Evolutionary conservation across 1,284 basidiomycete genomes (phyloP).

Genomic region (Ganoderma lucidum): DNA sequence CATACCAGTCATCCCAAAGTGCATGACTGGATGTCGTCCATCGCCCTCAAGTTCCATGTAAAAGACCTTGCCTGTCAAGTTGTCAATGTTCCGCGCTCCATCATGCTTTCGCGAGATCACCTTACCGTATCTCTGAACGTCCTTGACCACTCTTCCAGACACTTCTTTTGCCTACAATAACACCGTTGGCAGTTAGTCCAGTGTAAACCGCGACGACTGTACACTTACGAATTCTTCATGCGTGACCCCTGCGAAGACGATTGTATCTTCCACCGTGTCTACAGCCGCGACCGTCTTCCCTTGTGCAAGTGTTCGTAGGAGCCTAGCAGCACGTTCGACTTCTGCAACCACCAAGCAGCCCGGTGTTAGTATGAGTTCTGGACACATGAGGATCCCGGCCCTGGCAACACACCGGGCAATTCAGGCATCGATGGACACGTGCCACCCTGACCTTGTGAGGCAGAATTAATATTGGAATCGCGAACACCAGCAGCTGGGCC

Average conservation of each 20-base stretch:
- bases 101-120: background rate
- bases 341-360: slow-evolving; percentile 49
- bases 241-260: slow-evolving; percentile 72
- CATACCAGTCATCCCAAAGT: slow-evolving; percentile 89
- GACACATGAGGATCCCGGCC: too few relatives aligned
- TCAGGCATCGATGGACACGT: slow-evolving; percentile 3
- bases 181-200: background rate
- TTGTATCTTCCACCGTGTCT: slow-evolving; percentile 69
- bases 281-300: slow-evolving; percentile 68
- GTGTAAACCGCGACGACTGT: too few relatives aligned
- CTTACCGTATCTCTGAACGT: slow-evolving; percentile 71
- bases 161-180: slow-evolving; percentile 62
- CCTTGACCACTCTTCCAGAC: slow-evolving; percentile 62
- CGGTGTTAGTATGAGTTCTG: background rate
- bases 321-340: slow-evolving; percentile 74
- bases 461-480: too few relatives aligned
- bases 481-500: too few relatives aligned
- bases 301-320: slow-evolving; percentile 62
- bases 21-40: slow-evolving; percentile 74
- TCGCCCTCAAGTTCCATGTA: slow-evolving; percentile 74
- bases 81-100: too few relatives aligned
- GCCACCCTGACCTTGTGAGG: background rate
- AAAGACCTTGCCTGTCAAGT: slow-evolving; percentile 74
- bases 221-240: slow-evolving; percentile 68
- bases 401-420: background rate